Evolutionary conservation across 805 yeast species (phyloP), one percentile per base, ranked within the genome.

Genomic region (Ogataea paraovalis): DNA sequence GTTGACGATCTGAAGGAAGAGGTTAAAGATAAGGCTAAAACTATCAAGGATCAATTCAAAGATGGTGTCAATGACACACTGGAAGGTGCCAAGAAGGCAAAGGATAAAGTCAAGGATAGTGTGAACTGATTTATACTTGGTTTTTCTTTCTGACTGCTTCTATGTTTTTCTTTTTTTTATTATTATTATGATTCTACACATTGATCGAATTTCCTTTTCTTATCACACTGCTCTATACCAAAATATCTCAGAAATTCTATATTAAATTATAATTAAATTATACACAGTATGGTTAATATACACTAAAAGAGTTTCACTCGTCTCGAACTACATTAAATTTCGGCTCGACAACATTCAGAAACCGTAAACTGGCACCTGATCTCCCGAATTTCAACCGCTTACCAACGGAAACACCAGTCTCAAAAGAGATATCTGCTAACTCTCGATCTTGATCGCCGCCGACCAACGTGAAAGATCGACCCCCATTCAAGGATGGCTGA

Each of bases 281-380:
- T 25, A 25, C 28, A 25, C 28, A 6, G 28, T 25, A 25, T 25
- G 28, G 10, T 6, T 25, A 25, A 25, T 34, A 34, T 30, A 30
- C 34, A 30, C 34, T 25, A 25, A 6, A 10, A 25, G 10, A 25
- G 9, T 7, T 8, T 33, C 30, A 49, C 13, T 49, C 53, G 18
- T 55, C 57, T 41, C 60, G 44, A 7, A 41, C 30, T 4, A 57
- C 47, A 41, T 47, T 51, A 34, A 56, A 53, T 18, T 42, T 44
- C 1, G 62, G 58, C 46, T 57, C 58, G 23, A 59, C 56, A 42
- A 59, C 49, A 25, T 55, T 48, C 22, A 59, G 50, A 5, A 54
- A 43, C 46, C 49, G 51, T 69, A 91, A 85, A 12, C 96, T 95
- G 2, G 92, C 94, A 38, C 88, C 87, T 1, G 96, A 94, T 30